A percentile compares a stretch with the other conserved stretches of the same genome.
These are phyloP conservation scores for Angophora floribunda DNA, from an alignment of 345 rosid species.

Conservation along the genomic window DNA sequence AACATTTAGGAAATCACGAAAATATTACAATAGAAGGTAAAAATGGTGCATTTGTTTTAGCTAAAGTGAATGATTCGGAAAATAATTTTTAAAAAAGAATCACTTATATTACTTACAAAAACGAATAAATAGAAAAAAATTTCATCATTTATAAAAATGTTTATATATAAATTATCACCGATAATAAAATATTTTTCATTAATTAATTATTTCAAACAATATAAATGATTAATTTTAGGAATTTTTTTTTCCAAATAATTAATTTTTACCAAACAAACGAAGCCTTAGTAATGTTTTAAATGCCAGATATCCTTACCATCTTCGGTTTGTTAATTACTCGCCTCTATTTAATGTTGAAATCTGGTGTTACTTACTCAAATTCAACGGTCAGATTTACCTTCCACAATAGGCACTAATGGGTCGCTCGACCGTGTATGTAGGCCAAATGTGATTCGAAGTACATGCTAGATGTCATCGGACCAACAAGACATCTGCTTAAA, in stretches of 20 bases:
- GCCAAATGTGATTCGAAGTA: neutral
- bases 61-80: neutral
- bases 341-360: neutral
- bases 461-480: neutral
- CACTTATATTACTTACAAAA: rapidly evolving
- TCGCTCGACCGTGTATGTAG: neutral
- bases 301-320: neutral
- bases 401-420: neutral
- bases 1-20: neutral
- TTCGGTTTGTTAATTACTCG: neutral
- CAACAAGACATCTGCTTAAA: neutral
- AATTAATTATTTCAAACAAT: neutral
- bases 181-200: neutral
- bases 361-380: neutral
- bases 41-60: rapidly evolving
- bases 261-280: neutral
- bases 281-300: neutral
- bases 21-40: neutral
- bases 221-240: rapidly evolving
- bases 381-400: neutral
- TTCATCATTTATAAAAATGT: neutral
- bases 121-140: neutral
- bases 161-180: neutral
- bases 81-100: neutral
- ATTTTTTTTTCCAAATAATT: neutral